Evolutionary conservation across 2,329 filamentous ascomycete genomes (phyloP), one percentile per base, ranked within the genome.

Genomic region (Monilinia fructigena): DNA sequence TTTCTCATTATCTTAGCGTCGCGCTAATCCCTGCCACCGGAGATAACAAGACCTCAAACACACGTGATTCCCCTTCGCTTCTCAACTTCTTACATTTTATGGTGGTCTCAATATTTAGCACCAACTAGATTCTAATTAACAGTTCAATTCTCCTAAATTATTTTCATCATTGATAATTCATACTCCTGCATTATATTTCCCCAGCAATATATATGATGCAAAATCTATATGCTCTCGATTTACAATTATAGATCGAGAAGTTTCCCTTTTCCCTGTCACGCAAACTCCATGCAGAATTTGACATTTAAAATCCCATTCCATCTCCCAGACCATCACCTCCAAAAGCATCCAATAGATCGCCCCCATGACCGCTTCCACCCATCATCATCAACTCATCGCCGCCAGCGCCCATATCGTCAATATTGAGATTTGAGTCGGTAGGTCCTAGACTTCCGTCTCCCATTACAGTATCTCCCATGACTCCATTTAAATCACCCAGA

Each of bases 371-470:
- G 1, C 65, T 70, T 8, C 69, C 68, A 7, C 63, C 63, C 54
- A 66, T 59, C 50, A 72, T 67, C 70, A 71, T 71, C 70, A 72
- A 66, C 65, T 73, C 71, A 3, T 61, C 66, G 20, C 59, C 60
- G 52, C 42, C 63, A 14, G 42, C 47, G 16, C 62, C 48, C 52
- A 56, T 54, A 23, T 63, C 42, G 20, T 66, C 63, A n/a, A 69
- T 64, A 35, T 55, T 67, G 8, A 63, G 48, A 45, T 48, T 67
- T 12, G 50, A 65, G 45, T 70, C 66, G 2, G 58, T 66, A 26
- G 56, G 60, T 38, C 69, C 68, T 8, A 68, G 42, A n/a, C 48
- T 68, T 12, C 63, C 68, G 40, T 69, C 66, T 7, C 70, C 55
- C 61, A 66, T 68, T 10, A 70, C 61, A 18, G 65, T 69, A 55